A percentile compares a stretch with the other conserved stretches of the same genome.
Evolutionary conservation across 495 filamentous ascomycete species (phyloP).

Genomic region (Aspergillus ostianus): DNA sequence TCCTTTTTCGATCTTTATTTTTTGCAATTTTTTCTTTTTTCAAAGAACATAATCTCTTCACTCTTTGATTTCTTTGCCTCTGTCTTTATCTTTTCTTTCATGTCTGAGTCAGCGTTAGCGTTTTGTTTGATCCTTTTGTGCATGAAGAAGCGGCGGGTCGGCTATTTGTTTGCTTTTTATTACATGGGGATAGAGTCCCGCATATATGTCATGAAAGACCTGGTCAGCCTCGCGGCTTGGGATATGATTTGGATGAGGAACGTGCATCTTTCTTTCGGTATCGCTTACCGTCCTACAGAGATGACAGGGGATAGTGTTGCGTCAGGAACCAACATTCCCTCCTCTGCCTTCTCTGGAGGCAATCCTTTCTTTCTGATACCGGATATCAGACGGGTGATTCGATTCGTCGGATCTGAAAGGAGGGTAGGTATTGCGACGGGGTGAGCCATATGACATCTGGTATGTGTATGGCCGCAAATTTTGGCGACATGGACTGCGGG

Average conservation of each 20-base stretch:
- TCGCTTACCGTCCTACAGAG: constrained; percentile 29
- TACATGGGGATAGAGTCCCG: constrained; percentile 29
- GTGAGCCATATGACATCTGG: constrained; percentile 21
- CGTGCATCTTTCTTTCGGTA: constrained; percentile 45
- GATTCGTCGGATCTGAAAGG: constrained; percentile 12
- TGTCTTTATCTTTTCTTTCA: constrained; percentile 31
- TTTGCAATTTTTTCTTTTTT: constrained; percentile 33
- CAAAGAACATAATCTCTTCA: constrained; percentile 34
- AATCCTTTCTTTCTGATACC: constrained; percentile 22
- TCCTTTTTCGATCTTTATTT: constrained; percentile 1
- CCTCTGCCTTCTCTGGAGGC: background rate
- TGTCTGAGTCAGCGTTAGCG: constrained; percentile 41
- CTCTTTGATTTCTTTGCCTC: constrained; percentile 25
- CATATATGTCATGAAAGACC: constrained; percentile 55
- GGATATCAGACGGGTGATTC: constrained; percentile 24
- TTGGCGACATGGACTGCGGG: constrained; percentile 10
- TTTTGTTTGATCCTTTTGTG: constrained; percentile 32
- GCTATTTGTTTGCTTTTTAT: constrained; percentile 45
- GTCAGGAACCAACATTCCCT: background rate
- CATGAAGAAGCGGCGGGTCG: constrained; percentile 54
- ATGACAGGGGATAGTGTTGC: background rate
- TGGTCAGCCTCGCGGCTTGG: constrained; percentile 60
- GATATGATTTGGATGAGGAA: constrained; percentile 55
- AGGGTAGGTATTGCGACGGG: constrained; percentile 14
- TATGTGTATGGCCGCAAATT: constrained; percentile 25